A percentile compares a stretch with the other conserved stretches of the same genome.
Conservation (phyloP, 2,329 filamentous ascomycete species). For the Aspergillus fijiensis region DNA sequence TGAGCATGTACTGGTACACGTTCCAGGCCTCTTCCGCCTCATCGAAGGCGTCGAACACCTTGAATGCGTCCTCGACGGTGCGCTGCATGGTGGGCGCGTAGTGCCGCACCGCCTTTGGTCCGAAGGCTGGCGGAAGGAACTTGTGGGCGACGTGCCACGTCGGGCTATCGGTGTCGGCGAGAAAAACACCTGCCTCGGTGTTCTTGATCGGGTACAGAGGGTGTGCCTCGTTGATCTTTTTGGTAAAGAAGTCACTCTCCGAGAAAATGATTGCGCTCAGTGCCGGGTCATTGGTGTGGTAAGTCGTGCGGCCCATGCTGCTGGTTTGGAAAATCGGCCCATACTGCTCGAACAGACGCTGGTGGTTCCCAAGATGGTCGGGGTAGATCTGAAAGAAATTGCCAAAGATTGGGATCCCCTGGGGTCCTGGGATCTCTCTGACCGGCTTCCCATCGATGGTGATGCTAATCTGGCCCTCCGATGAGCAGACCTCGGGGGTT, state of each 20-base stretch:
- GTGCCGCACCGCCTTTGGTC: constrained; percentile 60
- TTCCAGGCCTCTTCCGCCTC: constrained; percentile 47
- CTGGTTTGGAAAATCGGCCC: constrained; percentile 54
- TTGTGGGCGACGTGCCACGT: constrained; percentile 54
- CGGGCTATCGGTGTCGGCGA: constrained; percentile 34
- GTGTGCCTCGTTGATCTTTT: constrained; percentile 46
- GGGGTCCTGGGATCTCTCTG: constrained; percentile 24
- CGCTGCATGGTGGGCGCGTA: constrained; percentile 61
- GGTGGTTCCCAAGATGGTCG: constrained; percentile 58
- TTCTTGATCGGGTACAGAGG: constrained; percentile 32
- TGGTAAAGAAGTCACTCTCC: constrained; percentile 56
- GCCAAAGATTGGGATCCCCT: constrained; percentile 45
- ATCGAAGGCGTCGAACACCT: constrained; percentile 52
- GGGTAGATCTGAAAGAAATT: constrained; percentile 58
- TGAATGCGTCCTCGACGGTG: constrained; percentile 54
- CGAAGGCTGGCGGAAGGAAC: constrained; percentile 60
- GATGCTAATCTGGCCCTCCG: constrained; percentile 20
- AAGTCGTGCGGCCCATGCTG: constrained; percentile 52
- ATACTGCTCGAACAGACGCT: constrained; percentile 55
- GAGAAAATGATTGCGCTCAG: constrained; percentile 49
- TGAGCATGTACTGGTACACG: constrained; percentile 53
- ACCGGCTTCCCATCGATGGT: constrained; percentile 30
- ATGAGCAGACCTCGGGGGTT: constrained; percentile 18
- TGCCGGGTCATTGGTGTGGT: constrained; percentile 53
- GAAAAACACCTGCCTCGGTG: constrained; percentile 31